Evolutionary conservation across 164 flowering plant species (phyloP).

Genomic region (Macadamia integrifolia): DNA sequence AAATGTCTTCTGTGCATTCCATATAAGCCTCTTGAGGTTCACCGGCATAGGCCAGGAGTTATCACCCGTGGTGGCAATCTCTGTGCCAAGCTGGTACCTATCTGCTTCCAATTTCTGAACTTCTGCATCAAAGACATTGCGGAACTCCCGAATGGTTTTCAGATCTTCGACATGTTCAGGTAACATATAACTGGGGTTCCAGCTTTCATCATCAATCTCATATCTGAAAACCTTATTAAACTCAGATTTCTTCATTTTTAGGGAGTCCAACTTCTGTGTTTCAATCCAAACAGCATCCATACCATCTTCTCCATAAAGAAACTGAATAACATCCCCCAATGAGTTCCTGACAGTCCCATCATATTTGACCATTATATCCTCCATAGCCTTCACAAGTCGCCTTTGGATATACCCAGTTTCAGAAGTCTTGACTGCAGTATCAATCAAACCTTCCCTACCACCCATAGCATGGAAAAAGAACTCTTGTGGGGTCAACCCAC

Average conservation of each 20-base stretch:
- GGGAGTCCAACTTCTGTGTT: slow-evolving; percentile 79
- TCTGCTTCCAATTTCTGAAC: slow-evolving; percentile 89
- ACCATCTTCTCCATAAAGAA: slow-evolving; percentile 98
- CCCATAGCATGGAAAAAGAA: slow-evolving; percentile 99
- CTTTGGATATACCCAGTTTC: slow-evolving; percentile 99
- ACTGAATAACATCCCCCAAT: slow-evolving; percentile 93
- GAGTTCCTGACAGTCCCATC: slow-evolving; percentile 99
- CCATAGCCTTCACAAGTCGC: slow-evolving; percentile 98
- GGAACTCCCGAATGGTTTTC: slow-evolving; percentile 75
- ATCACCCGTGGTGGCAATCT: slow-evolving; percentile 91
- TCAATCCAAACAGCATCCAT: slow-evolving; percentile 99
- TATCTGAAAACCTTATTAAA: slow-evolving; percentile 67
- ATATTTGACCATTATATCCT: slow-evolving; percentile 98
- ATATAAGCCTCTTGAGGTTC: slow-evolving; percentile 84
- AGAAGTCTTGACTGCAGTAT: slow-evolving; percentile 98
- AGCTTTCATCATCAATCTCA: slow-evolving; percentile 70
- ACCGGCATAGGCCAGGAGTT: slow-evolving; percentile 92
- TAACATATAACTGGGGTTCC: slow-evolving; percentile 86
- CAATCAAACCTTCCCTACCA: slow-evolving; percentile 99
- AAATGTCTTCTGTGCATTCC: slow-evolving; percentile 95
- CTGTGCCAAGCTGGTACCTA: slow-evolving; percentile 82
- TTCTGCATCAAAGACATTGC: slow-evolving; percentile 93
- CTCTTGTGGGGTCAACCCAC: slow-evolving; percentile 97
- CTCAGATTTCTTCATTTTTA: slow-evolving; percentile 77
- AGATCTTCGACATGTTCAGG: slow-evolving; percentile 86